Base-by-base conservation (phyloP, 2,329 filamentous ascomycete species). In the Raffaelea deltoideospora region DNA sequence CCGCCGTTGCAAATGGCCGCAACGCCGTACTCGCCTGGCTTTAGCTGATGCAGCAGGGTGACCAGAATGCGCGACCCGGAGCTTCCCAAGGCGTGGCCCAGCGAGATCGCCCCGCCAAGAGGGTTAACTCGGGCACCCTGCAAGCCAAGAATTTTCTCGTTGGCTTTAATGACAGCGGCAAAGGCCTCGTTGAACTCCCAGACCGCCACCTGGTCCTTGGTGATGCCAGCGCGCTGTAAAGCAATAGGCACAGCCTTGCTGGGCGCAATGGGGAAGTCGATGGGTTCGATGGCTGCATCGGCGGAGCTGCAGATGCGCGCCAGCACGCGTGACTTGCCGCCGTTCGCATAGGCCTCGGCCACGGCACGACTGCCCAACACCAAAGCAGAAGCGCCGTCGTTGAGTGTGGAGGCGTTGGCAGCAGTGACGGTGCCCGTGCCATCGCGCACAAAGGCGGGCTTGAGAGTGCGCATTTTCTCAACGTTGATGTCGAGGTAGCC, bases 181-280 rank as follows among this genome's bases (percentile, higher is more conserved):
- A 98, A 98, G 0, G 90, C 90, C 62, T 98, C 90, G 57, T 98
- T 98, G 59, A 98, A 94, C 57, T 96, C 90, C 88, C 90, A 96
- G 18, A 95, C 64, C 5, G 88, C 78, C 32, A 98, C 85, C 56
- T 96, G 82, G 33, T 92, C 80, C 59, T 87, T 85, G 45, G 75
- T 84, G 47, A 98, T 87, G 10, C 88, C 87, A 1, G 90, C 90
- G 39, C 87, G 72, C 58, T 86, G 72, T 35, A 98, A 67, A 10
- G 87, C 87, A 49, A 95, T 75, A 3, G 88, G 86, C 0, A 96
- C 88, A 5, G 88, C 88, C 58, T 92, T 87, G 28, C 90, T 72
- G 1, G 90, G 90, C 2, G 90, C 90, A 31, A 95, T 67, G 13
- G 90, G 87, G 64, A 98, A 98, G 59, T 98, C 88, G 26, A 96